Percentiles rank a stretch among this genome's conserved stretches.
Evolutionary conservation across 2,329 filamentous ascomycete species (phyloP).

Genomic region (Aspergillus spinulosporus): DNA sequence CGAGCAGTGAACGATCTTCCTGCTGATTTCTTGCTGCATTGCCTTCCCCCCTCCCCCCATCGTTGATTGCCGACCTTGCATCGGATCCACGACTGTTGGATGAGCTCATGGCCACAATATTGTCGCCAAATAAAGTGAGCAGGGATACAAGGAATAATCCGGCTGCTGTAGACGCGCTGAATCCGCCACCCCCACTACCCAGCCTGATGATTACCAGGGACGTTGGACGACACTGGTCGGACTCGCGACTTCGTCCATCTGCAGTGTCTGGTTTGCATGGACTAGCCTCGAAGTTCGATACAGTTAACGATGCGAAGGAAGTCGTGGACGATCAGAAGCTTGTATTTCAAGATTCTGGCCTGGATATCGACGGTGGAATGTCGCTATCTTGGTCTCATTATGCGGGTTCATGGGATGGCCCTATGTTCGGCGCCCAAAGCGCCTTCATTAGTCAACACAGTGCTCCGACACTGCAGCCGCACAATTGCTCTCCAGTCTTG

Average conservation of each 20-base stretch:
- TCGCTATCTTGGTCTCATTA: slow-evolving; percentile 7
- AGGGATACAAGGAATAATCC: slow-evolving; percentile 11
- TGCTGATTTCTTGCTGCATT: slow-evolving; percentile 2
- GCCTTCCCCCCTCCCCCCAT: background rate
- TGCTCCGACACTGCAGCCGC: background rate
- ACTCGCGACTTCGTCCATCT: slow-evolving; percentile 6
- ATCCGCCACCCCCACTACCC: slow-evolving; percentile 12
- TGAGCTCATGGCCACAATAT: slow-evolving; percentile 12
- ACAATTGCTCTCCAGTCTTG: slow-evolving; percentile 5
- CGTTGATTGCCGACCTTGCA: slow-evolving; percentile 1
- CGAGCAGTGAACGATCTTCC: slow-evolving; percentile 2
- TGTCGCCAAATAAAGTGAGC: slow-evolving; percentile 11
- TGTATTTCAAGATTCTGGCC: slow-evolving; percentile 4
- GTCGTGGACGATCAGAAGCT: slow-evolving; percentile 1
- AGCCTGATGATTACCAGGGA: slow-evolving; percentile 12
- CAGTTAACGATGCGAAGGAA: slow-evolving; percentile 4
- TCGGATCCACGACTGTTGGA: slow-evolving; percentile 3
- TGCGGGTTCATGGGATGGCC: slow-evolving; percentile 6
- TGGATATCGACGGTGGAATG: slow-evolving; percentile 1
- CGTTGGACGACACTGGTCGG: slow-evolving; percentile 8
- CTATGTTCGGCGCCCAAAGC: slow-evolving; percentile 7
- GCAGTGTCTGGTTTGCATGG: slow-evolving; percentile 8
- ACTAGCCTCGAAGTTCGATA: slow-evolving; percentile 3
- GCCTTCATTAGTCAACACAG: slow-evolving; percentile 6
- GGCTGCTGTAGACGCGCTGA: slow-evolving; percentile 14